phyloP scores from a whole-genome alignment of 169 alveolate species.

The Babesia divergens region DNA sequence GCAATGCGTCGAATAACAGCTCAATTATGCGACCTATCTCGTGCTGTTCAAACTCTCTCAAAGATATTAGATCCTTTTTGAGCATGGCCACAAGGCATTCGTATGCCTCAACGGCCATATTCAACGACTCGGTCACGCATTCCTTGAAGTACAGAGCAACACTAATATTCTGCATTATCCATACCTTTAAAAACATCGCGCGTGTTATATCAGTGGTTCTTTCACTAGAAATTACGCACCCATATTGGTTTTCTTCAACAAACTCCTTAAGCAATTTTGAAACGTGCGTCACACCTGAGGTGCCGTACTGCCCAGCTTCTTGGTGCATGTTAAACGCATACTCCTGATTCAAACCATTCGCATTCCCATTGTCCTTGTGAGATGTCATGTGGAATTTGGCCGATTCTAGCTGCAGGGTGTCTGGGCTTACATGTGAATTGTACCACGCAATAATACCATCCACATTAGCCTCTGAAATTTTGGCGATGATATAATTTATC shows the following conservation, averaged over 20 bases:
- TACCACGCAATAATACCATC: background rate
- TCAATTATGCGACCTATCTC: constrained; percentile 18
- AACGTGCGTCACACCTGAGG: background rate
- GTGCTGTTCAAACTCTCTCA: constrained; percentile 6
- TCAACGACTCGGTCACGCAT: constrained; percentile 15
- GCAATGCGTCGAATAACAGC: constrained; percentile 23
- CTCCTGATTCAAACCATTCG: background rate
- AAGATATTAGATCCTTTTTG: constrained; percentile 1
- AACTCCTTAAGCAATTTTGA: background rate
- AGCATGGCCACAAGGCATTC: constrained; percentile 23
- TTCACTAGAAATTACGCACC: background rate
- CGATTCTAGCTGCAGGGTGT: background rate
- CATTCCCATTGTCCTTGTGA: background rate
- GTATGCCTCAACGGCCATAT: constrained; percentile 34
- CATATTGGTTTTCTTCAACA: background rate
- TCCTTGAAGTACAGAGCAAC: constrained; percentile 26
- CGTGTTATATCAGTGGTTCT: background rate
- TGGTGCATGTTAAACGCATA: background rate
- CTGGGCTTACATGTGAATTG: background rate
- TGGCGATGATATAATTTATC: background rate
- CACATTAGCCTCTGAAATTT: background rate
- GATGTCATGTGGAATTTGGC: background rate
- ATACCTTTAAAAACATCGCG: constrained; percentile 1
- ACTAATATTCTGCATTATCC: constrained; percentile 7
- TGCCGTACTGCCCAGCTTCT: background rate